Conservation (phyloP, 148 eudicot species). For the Spergularia marina region DNA sequence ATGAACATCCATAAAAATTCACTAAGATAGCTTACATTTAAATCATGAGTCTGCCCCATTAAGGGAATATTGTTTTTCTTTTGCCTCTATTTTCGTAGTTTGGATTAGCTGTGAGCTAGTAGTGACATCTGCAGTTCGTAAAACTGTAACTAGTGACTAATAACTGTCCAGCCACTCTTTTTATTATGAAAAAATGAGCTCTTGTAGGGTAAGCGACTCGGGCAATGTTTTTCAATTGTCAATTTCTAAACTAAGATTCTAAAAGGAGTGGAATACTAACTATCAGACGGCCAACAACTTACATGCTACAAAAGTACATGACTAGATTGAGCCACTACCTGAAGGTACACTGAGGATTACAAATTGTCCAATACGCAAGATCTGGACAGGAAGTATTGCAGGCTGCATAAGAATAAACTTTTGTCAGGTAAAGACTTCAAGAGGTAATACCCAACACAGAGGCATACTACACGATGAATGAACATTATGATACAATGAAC, state of each 20-base stretch:
- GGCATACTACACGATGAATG: too few relatives aligned
- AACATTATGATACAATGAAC: too few relatives aligned
- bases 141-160: not conserved
- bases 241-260: not conserved
- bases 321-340: slow-evolving; percentile 49
- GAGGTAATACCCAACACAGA: not conserved
- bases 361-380: slow-evolving; percentile 83
- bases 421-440: slow-evolving; percentile 5
- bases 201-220: not conserved
- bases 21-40: not conserved
- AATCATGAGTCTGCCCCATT: not conserved
- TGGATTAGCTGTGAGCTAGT: not conserved
- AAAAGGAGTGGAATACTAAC: slow-evolving; percentile 3
- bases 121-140: not conserved
- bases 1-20: not conserved
- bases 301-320: slow-evolving; percentile 4
- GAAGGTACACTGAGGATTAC: slow-evolving; percentile 92
- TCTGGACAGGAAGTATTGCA: slow-evolving; percentile 88
- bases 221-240: not conserved
- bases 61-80: too few relatives aligned
- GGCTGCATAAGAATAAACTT: slow-evolving; percentile 58
- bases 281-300: not conserved
- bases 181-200: not conserved
- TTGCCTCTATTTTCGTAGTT: too few relatives aligned
- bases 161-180: not conserved